These are phyloP conservation scores for Seminavis robusta DNA, from an alignment of 108 stramenopile species.

Conservation along the genomic window DNA sequence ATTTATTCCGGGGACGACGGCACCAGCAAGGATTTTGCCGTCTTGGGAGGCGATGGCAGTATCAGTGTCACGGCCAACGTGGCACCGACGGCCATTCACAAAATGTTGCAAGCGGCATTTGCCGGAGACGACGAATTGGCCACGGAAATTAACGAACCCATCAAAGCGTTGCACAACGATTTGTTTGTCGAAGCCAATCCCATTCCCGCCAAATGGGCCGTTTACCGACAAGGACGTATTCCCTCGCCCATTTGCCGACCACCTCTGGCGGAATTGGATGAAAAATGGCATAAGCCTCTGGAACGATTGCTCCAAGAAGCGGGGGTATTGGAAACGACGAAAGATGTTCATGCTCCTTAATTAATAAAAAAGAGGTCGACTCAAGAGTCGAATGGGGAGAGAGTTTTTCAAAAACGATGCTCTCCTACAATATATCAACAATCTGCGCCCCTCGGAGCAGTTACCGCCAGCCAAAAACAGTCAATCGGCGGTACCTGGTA, in stretches of 20 bases:
- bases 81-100: slow-evolving; percentile 57
- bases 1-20: slow-evolving; percentile 82
- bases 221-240: slow-evolving; percentile 29
- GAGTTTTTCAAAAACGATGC: too few relatives aligned
- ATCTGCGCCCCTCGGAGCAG: too few relatives aligned
- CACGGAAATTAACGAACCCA: slow-evolving; percentile 36
- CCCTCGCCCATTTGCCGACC: slow-evolving; percentile 44
- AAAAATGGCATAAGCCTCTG: slow-evolving; percentile 25
- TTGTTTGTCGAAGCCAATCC: slow-evolving; percentile 79
- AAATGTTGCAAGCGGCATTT: slow-evolving; percentile 44
- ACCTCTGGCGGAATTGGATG: slow-evolving; percentile 47
- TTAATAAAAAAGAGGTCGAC: too few relatives aligned
- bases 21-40: slow-evolving; percentile 63
- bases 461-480: too few relatives aligned
- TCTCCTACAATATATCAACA: too few relatives aligned
- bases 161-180: slow-evolving; percentile 53
- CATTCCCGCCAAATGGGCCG: slow-evolving; percentile 76
- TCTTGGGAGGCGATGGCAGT: slow-evolving; percentile 75
- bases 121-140: slow-evolving; percentile 15
- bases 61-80: slow-evolving; percentile 86
- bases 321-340: slow-evolving; percentile 36
- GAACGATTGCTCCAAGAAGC: slow-evolving; percentile 41
- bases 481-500: too few relatives aligned
- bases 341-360: too few relatives aligned
- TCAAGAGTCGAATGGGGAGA: too few relatives aligned